Conservation (phyloP, 2,329 filamentous ascomycete species). For the Arachnomyces sp. region DNA sequence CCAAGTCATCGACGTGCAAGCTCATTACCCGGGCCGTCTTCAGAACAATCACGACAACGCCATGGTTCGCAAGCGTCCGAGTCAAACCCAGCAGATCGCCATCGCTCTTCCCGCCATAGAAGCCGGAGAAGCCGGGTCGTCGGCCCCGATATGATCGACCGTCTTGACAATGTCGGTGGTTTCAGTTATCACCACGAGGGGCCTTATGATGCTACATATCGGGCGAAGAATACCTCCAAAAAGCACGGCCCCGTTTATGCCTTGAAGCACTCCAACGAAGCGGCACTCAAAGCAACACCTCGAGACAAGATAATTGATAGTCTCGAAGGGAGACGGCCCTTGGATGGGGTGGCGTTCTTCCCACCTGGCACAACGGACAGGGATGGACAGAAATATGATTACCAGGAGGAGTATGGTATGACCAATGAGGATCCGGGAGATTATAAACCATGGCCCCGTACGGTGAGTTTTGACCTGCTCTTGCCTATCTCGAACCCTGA, state of each 20-base stretch:
- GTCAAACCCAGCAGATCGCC: background rate
- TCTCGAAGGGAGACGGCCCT: slow-evolving; percentile 63
- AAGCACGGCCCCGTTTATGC: slow-evolving; percentile 67
- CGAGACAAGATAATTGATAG: slow-evolving; percentile 68
- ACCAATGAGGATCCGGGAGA: slow-evolving; percentile 60
- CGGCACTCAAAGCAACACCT: slow-evolving; percentile 75
- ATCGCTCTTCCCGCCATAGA: slow-evolving; percentile 57
- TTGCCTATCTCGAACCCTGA: background rate
- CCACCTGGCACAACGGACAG: slow-evolving; percentile 64
- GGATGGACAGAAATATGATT: slow-evolving; percentile 63
- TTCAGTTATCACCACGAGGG: slow-evolving; percentile 79
- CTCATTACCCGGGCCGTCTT: too few relatives aligned
- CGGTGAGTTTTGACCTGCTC: slow-evolving; percentile 49
- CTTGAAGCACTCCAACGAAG: slow-evolving; percentile 62
- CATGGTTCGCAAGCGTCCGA: slow-evolving; percentile 1
- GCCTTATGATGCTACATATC: slow-evolving; percentile 76
- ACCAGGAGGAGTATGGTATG: slow-evolving; percentile 79
- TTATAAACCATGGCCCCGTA: slow-evolving; percentile 66
- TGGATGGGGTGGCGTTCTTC: slow-evolving; percentile 72
- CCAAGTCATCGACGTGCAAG: slow-evolving; percentile 6
- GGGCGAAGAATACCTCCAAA: slow-evolving; percentile 62
- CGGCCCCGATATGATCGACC: slow-evolving; percentile 71
- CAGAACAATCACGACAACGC: background rate
- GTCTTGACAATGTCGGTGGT: slow-evolving; percentile 60
- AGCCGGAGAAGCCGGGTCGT: slow-evolving; percentile 38